A percentile compares a stretch with the other conserved stretches of the same genome.
These are phyloP conservation scores for Thamnidium elegans DNA, from an alignment of 192 early-diverging fungal genomes.

Conservation along the genomic window DNA sequence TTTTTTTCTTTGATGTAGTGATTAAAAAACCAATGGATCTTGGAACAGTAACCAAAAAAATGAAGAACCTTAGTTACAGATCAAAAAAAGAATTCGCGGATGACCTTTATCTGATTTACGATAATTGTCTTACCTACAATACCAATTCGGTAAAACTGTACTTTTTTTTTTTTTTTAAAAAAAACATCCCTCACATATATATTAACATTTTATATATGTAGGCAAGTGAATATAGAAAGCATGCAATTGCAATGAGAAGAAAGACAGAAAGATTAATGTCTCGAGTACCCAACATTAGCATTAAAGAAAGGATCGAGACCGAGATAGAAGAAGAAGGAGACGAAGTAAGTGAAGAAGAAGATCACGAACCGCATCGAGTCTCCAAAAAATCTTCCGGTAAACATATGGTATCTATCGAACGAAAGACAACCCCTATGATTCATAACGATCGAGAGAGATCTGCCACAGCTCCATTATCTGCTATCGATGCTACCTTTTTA, in stretches of 20 bases:
- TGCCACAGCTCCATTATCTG: neutral
- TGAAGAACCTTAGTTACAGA: slow-evolving; percentile 76
- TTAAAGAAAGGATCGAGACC: slow-evolving; percentile 57
- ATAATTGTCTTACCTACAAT: slow-evolving; percentile 93
- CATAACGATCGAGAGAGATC: neutral
- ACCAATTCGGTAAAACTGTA: slow-evolving; percentile 56
- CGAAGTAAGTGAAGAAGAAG: slow-evolving; percentile 44
- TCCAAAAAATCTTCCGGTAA: neutral
- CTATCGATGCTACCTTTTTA: neutral
- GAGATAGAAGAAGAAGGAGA: slow-evolving; percentile 59
- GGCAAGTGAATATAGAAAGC: slow-evolving; percentile 84
- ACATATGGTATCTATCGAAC: neutral
- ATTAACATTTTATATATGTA: slow-evolving; percentile 17
- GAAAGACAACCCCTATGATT: neutral
- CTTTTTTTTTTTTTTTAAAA: too few relatives aligned
- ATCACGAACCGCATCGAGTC: slow-evolving; percentile 6
- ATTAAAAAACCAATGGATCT: slow-evolving; percentile 97
- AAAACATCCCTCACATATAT: too few relatives aligned
- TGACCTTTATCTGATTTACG: slow-evolving; percentile 90
- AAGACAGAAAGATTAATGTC: slow-evolving; percentile 72
- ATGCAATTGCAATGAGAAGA: slow-evolving; percentile 78
- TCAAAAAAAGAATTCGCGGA: slow-evolving; percentile 83
- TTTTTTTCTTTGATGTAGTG: slow-evolving; percentile 47
- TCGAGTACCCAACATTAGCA: slow-evolving; percentile 78
- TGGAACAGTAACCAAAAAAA: slow-evolving; percentile 83